These are phyloP conservation scores for Boeremia exigua DNA, from an alignment of 2,329 filamentous ascomycete genomes.

Conservation along the genomic window DNA sequence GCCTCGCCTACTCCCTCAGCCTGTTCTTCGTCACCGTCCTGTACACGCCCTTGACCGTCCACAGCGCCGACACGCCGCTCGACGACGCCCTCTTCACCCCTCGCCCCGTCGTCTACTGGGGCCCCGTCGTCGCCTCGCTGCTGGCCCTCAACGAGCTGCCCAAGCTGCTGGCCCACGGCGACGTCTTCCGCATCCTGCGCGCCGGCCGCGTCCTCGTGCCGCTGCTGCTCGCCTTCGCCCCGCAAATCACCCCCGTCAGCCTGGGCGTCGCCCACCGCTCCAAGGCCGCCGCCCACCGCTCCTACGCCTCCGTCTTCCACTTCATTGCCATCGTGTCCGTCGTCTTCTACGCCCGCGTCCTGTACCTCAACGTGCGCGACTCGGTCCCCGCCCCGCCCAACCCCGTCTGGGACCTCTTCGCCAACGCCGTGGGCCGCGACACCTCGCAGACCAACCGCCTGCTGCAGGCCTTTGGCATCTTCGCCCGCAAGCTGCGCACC, in stretches of 20 bases:
- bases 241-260: slow-evolving; percentile 53
- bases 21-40: slow-evolving; percentile 67
- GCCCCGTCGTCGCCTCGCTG: slow-evolving; percentile 56
- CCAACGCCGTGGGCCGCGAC: slow-evolving; percentile 55
- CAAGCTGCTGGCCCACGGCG: slow-evolving; percentile 27
- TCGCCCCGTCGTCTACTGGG: slow-evolving; percentile 41
- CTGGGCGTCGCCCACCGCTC: slow-evolving; percentile 57
- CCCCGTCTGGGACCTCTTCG: slow-evolving; percentile 41
- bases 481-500: slow-evolving; percentile 53
- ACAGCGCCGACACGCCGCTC: slow-evolving; percentile 35
- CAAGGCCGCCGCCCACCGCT: slow-evolving; percentile 48
- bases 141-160: slow-evolving; percentile 52
- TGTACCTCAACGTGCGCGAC: slow-evolving; percentile 52
- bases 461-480: slow-evolving; percentile 30
- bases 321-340: slow-evolving; percentile 54
- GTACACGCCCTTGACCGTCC: slow-evolving; percentile 60
- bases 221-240: slow-evolving; percentile 45
- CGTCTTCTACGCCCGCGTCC: slow-evolving; percentile 55
- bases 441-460: slow-evolving; percentile 38
- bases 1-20: slow-evolving; percentile 67
- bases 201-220: slow-evolving; percentile 39
- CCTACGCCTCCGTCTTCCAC: slow-evolving; percentile 57
- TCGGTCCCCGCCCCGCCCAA: slow-evolving; percentile 58
- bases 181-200: slow-evolving; percentile 32
- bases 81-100: slow-evolving; percentile 45